phyloP scores from a whole-genome alignment of 164 flowering plant genomes.

The Cinnamomum micranthum region DNA sequence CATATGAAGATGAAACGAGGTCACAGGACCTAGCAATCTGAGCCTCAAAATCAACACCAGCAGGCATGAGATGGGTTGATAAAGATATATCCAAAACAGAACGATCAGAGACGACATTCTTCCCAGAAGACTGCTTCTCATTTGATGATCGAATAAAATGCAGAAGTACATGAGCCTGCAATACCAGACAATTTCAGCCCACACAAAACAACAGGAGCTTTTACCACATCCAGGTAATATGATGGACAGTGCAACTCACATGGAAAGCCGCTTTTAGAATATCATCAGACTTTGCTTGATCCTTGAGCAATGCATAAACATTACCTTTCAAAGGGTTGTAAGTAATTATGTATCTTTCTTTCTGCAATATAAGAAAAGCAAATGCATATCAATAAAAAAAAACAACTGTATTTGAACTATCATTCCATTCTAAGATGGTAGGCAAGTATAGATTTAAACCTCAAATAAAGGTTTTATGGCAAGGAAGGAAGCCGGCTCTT shows the following conservation, averaged over 20 bases:
- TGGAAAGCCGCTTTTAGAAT: slow-evolving; percentile 97
- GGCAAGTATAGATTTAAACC: slow-evolving; percentile 30
- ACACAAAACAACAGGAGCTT: neutral
- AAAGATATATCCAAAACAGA: slow-evolving; percentile 13
- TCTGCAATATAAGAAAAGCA: slow-evolving; percentile 41
- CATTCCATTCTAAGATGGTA: neutral
- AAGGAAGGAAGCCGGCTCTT: slow-evolving; percentile 76
- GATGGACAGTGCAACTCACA: slow-evolving; percentile 40
- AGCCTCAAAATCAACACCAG: slow-evolving; percentile 43
- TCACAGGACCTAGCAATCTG: slow-evolving; percentile 77
- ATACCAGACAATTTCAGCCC: slow-evolving; percentile 10
- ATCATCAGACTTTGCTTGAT: slow-evolving; percentile 92
- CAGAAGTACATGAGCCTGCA: slow-evolving; percentile 87
- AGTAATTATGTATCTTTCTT: slow-evolving; percentile 78
- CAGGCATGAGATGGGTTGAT: slow-evolving; percentile 14
- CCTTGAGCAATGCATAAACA: slow-evolving; percentile 87
- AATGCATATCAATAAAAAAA: neutral
- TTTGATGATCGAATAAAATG: slow-evolving; percentile 62
- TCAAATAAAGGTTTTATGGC: slow-evolving; percentile 81
- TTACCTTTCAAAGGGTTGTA: slow-evolving; percentile 86
- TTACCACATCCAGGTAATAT: neutral
- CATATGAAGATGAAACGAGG: slow-evolving; percentile 68
- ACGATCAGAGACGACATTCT: slow-evolving; percentile 18
- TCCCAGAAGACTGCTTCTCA: slow-evolving; percentile 17
- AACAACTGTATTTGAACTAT: neutral